Base-by-base conservation (phyloP, 192 early-diverging fungal genomes). In the Gaertneriomyces sp. region DNA sequence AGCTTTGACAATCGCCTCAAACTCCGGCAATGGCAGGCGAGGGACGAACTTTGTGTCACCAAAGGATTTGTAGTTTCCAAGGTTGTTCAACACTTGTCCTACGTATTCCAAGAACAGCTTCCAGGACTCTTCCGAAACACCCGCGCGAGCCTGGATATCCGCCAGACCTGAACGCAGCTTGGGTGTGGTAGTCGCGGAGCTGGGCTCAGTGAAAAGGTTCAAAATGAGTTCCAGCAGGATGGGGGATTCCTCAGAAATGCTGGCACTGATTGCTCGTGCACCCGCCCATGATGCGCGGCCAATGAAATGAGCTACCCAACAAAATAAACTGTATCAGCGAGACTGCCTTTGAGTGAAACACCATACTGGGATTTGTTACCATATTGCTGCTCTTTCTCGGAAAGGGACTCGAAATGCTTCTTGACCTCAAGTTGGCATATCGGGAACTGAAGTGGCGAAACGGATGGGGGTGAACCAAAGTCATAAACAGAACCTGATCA, bases 21-120 rank as follows among this genome's bases (percentile, higher is more conserved):
- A 84, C 8, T 80, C 73, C 38, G 57, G 57, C 2, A 45, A 64
- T 5, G 68, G 42, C 4, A 80, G 43, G 3, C 84, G 72, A 33
- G 85, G 85, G 41, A 87, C 68, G 61, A 87, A 82, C 71, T 86
- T 87, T 45, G 76, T 80, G 71, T 87, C 83, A 33, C 84, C 85
- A 67, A 87, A 87, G 5, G 71, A 72, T 53, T 82, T 81, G 78
- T 86, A 85, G 66, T 87, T 87, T 49, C 77, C 68, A 14, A 76
- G 64, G 69, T 86, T 85, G 60, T 75, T 49, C 14, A 73, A 45
- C 0, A 69, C 60, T 20, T 80, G 77, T 12, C 64, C 71, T 20
- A 64, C 72, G 52, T 85, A 86, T 52, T 87, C 79, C 12, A 87
- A 25, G 56, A 87, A 76, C 42, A 70, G 55, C 38, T 74, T 79